Conservation (phyloP, 306 rosid species). For the cucumber (Cucumis sativus) region Cucumber_9930_V3 NC_026656.2:19203501-19204000, state of each 20-base stretch:
- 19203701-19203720: slow-evolving; percentile 48
- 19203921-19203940: slow-evolving; percentile 71
- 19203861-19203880: slow-evolving; percentile 82
- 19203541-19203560: slow-evolving; percentile 5
- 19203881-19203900: slow-evolving; percentile 66
- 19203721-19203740: slow-evolving; percentile 79
- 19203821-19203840: slow-evolving; percentile 74
- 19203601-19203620: slow-evolving; percentile 96
- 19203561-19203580: slow-evolving; percentile 35
- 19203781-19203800: slow-evolving; percentile 53
- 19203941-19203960: slow-evolving; percentile 98
- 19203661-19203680: slow-evolving; percentile 98
- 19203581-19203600: slow-evolving; percentile 97
- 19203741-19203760: slow-evolving; percentile 90
- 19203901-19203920: slow-evolving; percentile 99
- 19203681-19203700: slow-evolving; percentile 88
- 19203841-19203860: slow-evolving; percentile 99
- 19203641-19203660: slow-evolving; percentile 93
- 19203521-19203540: background rate
- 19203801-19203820: slow-evolving; percentile 89
- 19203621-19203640: slow-evolving; percentile 88
- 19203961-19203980: slow-evolving; percentile 66
- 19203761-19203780: slow-evolving; percentile 59
- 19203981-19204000: slow-evolving; percentile 90
- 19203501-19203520: background rate